Evolutionary conservation across 495 filamentous ascomycete genomes (phyloP), one percentile per base, ranked within the genome.

Genomic region (Penicillium goetzii): DNA sequence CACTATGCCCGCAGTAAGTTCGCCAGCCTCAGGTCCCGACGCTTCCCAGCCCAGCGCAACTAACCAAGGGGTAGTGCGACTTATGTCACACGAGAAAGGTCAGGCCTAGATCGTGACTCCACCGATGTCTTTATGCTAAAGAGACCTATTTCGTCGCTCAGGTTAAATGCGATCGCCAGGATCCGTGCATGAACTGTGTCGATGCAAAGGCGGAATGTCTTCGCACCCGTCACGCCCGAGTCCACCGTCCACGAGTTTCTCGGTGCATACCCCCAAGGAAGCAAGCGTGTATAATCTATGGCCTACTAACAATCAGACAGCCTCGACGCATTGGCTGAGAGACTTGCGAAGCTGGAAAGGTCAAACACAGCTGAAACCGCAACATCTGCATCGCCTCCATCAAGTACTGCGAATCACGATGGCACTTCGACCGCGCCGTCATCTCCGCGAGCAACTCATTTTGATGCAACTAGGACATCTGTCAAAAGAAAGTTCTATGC

Each of bases 101-200:
- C 28, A 51, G 58, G 60, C 36, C 4, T 15, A 40, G 36, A 2
- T 59, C 17, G 19, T 23, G 17, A 49, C 11, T 30, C 6, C 2
- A 21, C 12, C 2, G n/a, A 49, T 21, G 6, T 17, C 9, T 19
- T 30, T 4, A 49, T 58, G 11, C 17, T 49, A 58, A 58, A 47
- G 36, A 15, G 10, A 2, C 1, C 4, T 40, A 4, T 33, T 12
- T 34, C 19, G 0, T 23, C 28, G 26, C 7, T 1, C 32, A 75
- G 71, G 66, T 73, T 11, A 75, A 73, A 67, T 75, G 72, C 32
- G 72, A 75, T 60, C 68, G 72, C 8, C 62, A 70, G 33, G 59
- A 69, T 52, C 72, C 71, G 51, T 74, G 72, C 30, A 56, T 64
- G 45, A 71, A 73, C 30, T 74, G 72, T 33, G 60, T 58, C 21